A percentile compares a stretch with the other conserved stretches of the same genome.
phyloP scores from a whole-genome alignment of 495 filamentous ascomycete genomes.

The Rusavskia elegans region DNA sequence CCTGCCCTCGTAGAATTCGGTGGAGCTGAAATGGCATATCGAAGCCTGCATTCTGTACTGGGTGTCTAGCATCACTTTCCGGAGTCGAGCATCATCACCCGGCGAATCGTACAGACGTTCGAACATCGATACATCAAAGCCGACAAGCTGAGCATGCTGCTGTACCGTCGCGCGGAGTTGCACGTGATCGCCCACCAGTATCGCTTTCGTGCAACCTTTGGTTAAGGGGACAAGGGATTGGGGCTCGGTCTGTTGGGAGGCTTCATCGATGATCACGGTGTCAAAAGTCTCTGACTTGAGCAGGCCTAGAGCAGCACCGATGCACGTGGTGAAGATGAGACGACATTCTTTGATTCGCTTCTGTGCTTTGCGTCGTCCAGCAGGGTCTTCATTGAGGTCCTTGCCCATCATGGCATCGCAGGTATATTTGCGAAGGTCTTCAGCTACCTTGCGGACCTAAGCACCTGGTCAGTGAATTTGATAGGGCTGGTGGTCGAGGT shows the following conservation, averaged over 20 bases:
- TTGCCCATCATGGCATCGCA: slow-evolving; percentile 33
- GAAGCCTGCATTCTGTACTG: slow-evolving; percentile 37
- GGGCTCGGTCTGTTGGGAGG: slow-evolving; percentile 36
- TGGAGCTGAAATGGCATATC: slow-evolving; percentile 29
- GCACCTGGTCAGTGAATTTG: neutral
- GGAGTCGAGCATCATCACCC: slow-evolving; percentile 5
- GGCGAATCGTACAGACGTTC: slow-evolving; percentile 26
- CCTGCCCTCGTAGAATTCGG: slow-evolving; percentile 30
- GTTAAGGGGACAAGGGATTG: slow-evolving; percentile 29
- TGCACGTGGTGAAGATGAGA: slow-evolving; percentile 34
- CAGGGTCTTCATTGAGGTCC: slow-evolving; percentile 22
- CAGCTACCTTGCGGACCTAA: slow-evolving; percentile 28
- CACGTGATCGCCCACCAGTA: slow-evolving; percentile 37
- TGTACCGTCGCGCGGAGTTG: slow-evolving; percentile 34
- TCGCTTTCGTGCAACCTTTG: slow-evolving; percentile 30
- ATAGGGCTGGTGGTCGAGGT: too few species aligned
- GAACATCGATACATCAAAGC: slow-evolving; percentile 34
- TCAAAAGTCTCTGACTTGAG: slow-evolving; percentile 27
- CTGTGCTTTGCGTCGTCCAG: slow-evolving; percentile 23
- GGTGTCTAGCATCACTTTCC: slow-evolving; percentile 32
- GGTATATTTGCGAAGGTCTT: slow-evolving; percentile 25
- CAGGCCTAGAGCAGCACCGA: slow-evolving; percentile 30
- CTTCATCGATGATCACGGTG: slow-evolving; percentile 34
- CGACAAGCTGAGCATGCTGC: slow-evolving; percentile 18
- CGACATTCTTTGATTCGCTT: slow-evolving; percentile 22